These are phyloP conservation scores for Ophiostoma sp. DNA, from an alignment of 2,329 filamentous ascomycete genomes.

Conservation along the genomic window DNA sequence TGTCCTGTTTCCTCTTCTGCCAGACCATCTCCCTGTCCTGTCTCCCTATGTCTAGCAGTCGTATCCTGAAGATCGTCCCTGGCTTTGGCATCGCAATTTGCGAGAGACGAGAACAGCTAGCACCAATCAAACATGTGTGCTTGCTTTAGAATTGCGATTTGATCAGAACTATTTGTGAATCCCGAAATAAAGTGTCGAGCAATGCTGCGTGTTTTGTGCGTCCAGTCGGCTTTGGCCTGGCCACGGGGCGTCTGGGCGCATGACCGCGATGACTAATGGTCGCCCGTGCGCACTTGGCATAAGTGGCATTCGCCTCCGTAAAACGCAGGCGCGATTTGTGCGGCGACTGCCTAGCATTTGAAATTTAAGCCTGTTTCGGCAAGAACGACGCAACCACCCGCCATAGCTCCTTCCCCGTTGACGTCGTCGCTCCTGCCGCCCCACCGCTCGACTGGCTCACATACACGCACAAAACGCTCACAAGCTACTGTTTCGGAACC, in stretches of 20 bases:
- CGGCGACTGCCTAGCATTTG: neutral
- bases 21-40: neutral
- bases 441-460: slow-evolving; percentile 16
- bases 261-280: neutral
- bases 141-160: neutral
- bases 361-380: slow-evolving; percentile 4
- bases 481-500: neutral
- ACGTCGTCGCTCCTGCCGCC: neutral
- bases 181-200: neutral
- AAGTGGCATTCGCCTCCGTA: neutral
- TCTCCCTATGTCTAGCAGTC: neutral
- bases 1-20: neutral
- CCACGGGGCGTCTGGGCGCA: neutral
- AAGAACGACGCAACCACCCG: neutral
- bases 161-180: neutral
- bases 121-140: neutral
- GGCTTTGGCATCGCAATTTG: slow-evolving; percentile 18
- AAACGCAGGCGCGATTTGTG: slow-evolving; percentile 14
- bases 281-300: neutral
- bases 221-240: neutral
- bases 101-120: slow-evolving; percentile 13
- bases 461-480: slow-evolving; percentile 27
- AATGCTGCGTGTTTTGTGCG: slow-evolving; percentile 1
- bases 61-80: slow-evolving; percentile 5
- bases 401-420: slow-evolving; percentile 4